These are phyloP conservation scores for Violaceomyces palustris DNA, from an alignment of 1,284 basidiomycete species.

Conservation along the genomic window DNA sequence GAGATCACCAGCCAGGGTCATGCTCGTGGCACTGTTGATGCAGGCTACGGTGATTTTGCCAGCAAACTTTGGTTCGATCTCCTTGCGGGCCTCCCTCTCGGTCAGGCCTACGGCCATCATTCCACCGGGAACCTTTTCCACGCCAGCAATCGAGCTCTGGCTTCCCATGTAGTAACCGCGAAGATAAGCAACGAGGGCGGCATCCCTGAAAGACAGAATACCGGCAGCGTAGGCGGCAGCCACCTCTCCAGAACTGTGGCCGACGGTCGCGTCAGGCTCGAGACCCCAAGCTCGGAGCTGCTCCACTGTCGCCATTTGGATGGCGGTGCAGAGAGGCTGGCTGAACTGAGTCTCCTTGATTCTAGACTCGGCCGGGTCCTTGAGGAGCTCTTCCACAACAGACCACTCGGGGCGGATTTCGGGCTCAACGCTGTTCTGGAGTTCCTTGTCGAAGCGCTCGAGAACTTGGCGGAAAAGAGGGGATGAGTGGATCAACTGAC, in stretches of 20 bases:
- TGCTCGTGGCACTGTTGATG: too few species aligned
- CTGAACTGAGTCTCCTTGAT: too few species aligned
- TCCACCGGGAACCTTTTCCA: slow-evolving; percentile 7
- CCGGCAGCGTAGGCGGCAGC: slow-evolving; percentile 18
- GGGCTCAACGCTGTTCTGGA: too few species aligned
- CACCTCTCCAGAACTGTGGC: slow-evolving; percentile 21
- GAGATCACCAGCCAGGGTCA: too few species aligned
- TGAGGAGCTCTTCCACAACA: too few species aligned
- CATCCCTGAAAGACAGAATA: slow-evolving; percentile 7
- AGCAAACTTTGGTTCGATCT: slow-evolving; percentile 7
- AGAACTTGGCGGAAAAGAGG: slow-evolving; percentile 15
- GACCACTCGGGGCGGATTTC: too few species aligned
- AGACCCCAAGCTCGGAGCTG: slow-evolving; percentile 9
- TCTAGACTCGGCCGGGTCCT: too few species aligned
- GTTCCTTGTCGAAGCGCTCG: too few species aligned
- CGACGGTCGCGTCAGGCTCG: slow-evolving; percentile 10
- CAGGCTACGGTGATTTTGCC: slow-evolving; percentile 3
- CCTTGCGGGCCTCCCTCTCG: slow-evolving; percentile 5
- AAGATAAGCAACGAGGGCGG: slow-evolving; percentile 9
- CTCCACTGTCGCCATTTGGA: slow-evolving; percentile 21
- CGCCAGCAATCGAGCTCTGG: slow-evolving; percentile 5
- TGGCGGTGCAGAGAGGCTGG: too few species aligned
- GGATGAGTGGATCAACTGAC: slow-evolving; percentile 11
- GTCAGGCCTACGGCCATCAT: slow-evolving; percentile 13
- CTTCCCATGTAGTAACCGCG: slow-evolving; percentile 15